Conservation (phyloP, 176 grass and related monocot species). For the Triticum urartu region DNA sequence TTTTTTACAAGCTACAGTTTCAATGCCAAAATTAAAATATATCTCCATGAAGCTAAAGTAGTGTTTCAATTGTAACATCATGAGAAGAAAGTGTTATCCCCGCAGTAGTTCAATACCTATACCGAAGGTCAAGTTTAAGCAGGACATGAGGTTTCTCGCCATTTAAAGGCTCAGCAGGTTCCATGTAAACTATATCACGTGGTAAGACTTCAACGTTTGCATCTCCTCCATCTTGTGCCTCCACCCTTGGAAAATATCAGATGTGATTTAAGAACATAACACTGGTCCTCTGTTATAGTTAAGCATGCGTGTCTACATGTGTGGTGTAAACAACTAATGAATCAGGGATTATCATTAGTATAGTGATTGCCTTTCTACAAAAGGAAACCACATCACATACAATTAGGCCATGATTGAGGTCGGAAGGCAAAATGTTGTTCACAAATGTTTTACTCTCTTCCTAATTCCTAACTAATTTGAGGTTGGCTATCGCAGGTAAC, state of each 20-base stretch:
- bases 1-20: neutral
- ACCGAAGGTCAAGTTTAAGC: constrained; percentile 81
- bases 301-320: neutral
- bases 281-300: neutral
- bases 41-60: constrained; percentile 20
- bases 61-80: neutral
- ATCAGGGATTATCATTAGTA: neutral
- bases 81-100: neutral
- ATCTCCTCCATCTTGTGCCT: constrained; percentile 88
- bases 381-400: neutral
- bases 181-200: constrained; percentile 74
- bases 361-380: neutral
- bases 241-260: constrained; percentile 58
- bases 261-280: constrained; percentile 14
- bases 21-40: neutral
- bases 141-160: constrained; percentile 64
- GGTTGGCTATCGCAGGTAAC: neutral
- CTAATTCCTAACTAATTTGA: constrained; percentile 11
- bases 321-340: neutral
- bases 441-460: neutral
- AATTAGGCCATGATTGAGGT: neutral
- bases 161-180: constrained; percentile 58
- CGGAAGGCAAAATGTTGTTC: neutral
- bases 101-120: constrained; percentile 51
- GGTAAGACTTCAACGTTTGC: constrained; percentile 77